A percentile compares a stretch with the other conserved stretches of the same genome.
These are phyloP conservation scores for Cyberlindnera xylosilytica DNA, from an alignment of 805 yeast species.

Conservation along the genomic window DNA sequence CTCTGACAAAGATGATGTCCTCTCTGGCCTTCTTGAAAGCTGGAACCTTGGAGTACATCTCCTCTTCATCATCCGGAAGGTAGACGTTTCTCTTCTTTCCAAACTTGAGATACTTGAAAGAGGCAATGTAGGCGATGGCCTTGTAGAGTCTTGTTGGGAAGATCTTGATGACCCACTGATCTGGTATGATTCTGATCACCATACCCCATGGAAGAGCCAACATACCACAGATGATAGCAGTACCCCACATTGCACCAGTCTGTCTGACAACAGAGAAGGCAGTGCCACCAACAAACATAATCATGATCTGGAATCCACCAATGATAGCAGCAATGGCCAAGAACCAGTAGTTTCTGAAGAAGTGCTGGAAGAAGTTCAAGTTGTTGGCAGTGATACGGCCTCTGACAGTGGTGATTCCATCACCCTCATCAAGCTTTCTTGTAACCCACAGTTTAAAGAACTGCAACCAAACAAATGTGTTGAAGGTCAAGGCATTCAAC, in stretches of 20 bases:
- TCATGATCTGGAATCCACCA: constrained; percentile 79
- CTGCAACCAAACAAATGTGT: constrained; percentile 97
- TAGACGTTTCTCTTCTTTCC: constrained; percentile 8
- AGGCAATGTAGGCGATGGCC: constrained; percentile 14
- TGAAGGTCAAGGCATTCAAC: constrained; percentile 84
- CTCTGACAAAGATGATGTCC: constrained; percentile 27
- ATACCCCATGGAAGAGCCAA: constrained; percentile 66
- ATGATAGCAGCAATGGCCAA: constrained; percentile 67
- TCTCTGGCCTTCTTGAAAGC: constrained; percentile 32
- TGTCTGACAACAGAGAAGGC: constrained; percentile 83
- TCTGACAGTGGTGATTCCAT: constrained; percentile 53
- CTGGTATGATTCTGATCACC: constrained; percentile 78
- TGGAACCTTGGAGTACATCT: constrained; percentile 28
- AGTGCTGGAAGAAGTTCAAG: constrained; percentile 78
- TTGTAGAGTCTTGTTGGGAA: constrained; percentile 55
- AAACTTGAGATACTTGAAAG: constrained; percentile 19
- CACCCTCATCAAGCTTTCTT: constrained; percentile 86
- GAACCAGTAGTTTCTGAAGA: constrained; percentile 82
- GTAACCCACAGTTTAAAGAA: constrained; percentile 90
- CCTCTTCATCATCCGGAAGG: constrained; percentile 13
- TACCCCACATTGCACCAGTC: constrained; percentile 84
- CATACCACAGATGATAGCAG: constrained; percentile 16
- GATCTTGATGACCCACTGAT: constrained; percentile 58
- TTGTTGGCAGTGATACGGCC: constrained; percentile 61
- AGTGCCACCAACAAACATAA: constrained; percentile 96